Conservation (phyloP, 768 basidiomycete species). For the Rhodotorula sphaerocarpa region DNA sequence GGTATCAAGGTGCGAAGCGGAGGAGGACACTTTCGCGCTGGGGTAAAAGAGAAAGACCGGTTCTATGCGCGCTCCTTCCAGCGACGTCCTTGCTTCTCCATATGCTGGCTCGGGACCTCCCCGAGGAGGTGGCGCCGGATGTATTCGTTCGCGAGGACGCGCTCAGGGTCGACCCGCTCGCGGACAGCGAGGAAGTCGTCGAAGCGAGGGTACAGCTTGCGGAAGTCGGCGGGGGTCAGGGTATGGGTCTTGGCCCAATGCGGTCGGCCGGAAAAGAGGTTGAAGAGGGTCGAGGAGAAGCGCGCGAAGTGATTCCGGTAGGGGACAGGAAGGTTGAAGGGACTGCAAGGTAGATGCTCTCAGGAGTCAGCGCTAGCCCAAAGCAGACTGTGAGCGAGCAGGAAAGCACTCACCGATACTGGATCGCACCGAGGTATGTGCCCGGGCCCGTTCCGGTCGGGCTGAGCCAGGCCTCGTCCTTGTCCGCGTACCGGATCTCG, state of each 20-base stretch:
- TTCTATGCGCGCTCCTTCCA: constrained; percentile 13
- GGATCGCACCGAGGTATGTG: constrained; percentile 95
- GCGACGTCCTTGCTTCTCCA: constrained; percentile 5
- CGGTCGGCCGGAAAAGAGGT: constrained; percentile 64
- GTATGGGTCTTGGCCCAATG: constrained; percentile 95
- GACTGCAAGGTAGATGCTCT: constrained; percentile 52
- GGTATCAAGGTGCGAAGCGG: neutral
- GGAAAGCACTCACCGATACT: constrained; percentile 66
- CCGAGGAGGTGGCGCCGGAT: constrained; percentile 68
- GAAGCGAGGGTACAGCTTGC: constrained; percentile 68
- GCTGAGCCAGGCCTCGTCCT: constrained; percentile 89
- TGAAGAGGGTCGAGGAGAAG: constrained; percentile 62
- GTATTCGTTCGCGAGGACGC: constrained; percentile 76
- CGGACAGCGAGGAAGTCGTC: constrained; percentile 65
- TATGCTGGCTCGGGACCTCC: neutral
- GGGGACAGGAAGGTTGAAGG: constrained; percentile 65
- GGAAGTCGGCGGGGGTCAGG: constrained; percentile 58
- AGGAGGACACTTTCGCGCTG: no score
- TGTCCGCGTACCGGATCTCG: constrained; percentile 78
- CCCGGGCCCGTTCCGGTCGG: constrained; percentile 71
- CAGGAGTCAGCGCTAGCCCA: constrained; percentile 38
- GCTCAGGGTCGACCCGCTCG: constrained; percentile 55
- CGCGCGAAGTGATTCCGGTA: constrained; percentile 67
- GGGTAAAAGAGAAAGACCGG: neutral
- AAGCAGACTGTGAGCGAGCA: neutral